A percentile compares a stretch with the other conserved stretches of the same genome.
These are phyloP conservation scores for Schizophyllum commune DNA, from an alignment of 1,284 basidiomycete genomes.

Conservation along the genomic window DNA sequence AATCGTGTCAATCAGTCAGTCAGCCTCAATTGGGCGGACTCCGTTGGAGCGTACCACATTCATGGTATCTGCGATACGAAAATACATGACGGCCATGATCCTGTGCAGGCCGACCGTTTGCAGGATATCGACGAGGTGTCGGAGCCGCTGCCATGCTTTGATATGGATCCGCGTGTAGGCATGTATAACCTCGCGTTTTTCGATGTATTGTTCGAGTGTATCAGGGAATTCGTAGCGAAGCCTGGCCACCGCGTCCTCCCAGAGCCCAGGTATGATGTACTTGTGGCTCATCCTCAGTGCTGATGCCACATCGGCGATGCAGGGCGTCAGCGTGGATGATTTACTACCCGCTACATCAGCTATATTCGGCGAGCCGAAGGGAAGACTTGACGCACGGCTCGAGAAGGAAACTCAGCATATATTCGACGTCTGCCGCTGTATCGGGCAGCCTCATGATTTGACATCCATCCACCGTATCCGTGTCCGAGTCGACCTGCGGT, in stretches of 20 bases:
- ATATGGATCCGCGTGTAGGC: neutral
- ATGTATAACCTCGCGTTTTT: neutral
- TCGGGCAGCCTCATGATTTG: constrained; percentile 10
- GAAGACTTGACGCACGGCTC: neutral
- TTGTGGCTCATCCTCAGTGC: constrained; percentile 2
- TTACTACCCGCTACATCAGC: neutral
- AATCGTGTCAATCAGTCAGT: neutral
- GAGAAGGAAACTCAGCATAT: constrained; percentile 6
- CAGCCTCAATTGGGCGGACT: neutral
- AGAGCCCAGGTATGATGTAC: constrained; percentile 3
- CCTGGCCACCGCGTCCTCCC: neutral
- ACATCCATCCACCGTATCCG: constrained; percentile 12
- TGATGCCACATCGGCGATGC: neutral
- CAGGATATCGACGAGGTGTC: neutral
- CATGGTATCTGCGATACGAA: neutral
- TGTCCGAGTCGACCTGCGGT: constrained; percentile 1
- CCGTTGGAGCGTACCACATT: neutral
- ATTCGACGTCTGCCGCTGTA: constrained; percentile 6
- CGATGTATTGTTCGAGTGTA: neutral
- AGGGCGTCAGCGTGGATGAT: neutral
- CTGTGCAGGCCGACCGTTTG: neutral
- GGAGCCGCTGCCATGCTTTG: neutral
- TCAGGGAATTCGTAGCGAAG: neutral
- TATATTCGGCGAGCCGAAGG: neutral
- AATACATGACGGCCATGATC: neutral